Conservation (phyloP, 257 asterid species). For the Solanum dulcamara region DNA sequence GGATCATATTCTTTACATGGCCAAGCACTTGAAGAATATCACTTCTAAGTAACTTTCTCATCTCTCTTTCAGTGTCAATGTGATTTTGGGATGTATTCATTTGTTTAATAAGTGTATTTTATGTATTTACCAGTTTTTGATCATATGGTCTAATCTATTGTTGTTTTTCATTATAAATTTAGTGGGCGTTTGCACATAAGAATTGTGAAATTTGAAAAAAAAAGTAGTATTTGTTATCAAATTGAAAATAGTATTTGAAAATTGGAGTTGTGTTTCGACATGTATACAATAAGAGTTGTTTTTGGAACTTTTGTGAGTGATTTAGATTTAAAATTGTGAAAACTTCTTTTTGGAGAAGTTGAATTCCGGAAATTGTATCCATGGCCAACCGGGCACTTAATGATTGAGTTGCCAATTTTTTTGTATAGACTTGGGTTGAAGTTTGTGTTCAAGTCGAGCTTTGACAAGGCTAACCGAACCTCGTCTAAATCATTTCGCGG, state of each 20-base stretch:
- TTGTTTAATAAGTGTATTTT: neutral
- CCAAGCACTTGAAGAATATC: conserved; percentile 49
- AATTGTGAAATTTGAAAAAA: neutral
- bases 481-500: conserved; percentile 87
- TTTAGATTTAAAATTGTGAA: neutral
- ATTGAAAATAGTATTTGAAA: neutral
- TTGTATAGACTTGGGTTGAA: conserved; percentile 48
- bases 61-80: neutral
- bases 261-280: neutral
- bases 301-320: neutral
- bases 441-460: conserved; percentile 76
- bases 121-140: neutral
- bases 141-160: neutral
- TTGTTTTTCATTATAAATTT: neutral
- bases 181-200: neutral
- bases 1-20: conserved; percentile 78
- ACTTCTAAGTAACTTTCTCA: conserved; percentile 31
- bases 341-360: neutral
- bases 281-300: neutral
- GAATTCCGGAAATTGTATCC: neutral
- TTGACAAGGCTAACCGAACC: conserved; percentile 80
- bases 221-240: neutral
- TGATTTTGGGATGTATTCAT: neutral
- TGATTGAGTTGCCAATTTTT: neutral
- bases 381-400: neutral